Evolutionary conservation across 78 protist genomes (phyloP), one percentile per base, ranked within the genome.

Genomic region (Dictyostelium citrinum): DNA sequence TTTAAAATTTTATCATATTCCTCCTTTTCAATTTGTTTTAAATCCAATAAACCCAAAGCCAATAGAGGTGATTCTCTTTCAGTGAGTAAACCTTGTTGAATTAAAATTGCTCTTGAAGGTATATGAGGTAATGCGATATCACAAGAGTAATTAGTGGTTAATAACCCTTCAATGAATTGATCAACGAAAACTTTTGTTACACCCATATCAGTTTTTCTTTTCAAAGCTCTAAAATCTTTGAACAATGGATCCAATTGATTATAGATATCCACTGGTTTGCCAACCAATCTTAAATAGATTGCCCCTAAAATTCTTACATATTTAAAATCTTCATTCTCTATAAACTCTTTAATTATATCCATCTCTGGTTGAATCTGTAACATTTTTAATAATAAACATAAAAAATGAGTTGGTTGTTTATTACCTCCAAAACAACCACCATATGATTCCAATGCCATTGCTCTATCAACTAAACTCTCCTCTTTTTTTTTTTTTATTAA

Each of bases 341-440:
- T 97, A 90, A 94, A 97, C 85, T 96, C 99, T 39, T 90, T n/a
- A 49, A 99, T 55, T 45, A 98, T 99, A 16, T 98, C 99, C 64
- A 78, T 78, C 16, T 97, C 98, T 5, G 99, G 99, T 78, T 96
- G 98, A 10, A 98, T 71, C 70, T 97, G 98, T 20, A 98, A 80
- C 97, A 99, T 75, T 80, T 98, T 98, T 49, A 98, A 93, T 12
- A 96, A 35, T 37, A 99, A 81, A 85, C 99, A 98, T 12, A 99
- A 29, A 90, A 99, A 99, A 39, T 85, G 91, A 0, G 99, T 96
- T 1, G 99, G 99, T 45, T 96, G 95, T 7, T 86, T 37, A 33
- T 3, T 90, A 12, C 98, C 99, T 0, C 99, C 99, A 31, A 41
- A 98, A 20, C 92, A 83, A 12, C 99, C 99, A 12, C 99, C 99